A percentile compares a stretch with the other conserved stretches of the same genome.
Conservation (phyloP, 2,329 filamentous ascomycete species). For the Epichloe uncinata region DNA sequence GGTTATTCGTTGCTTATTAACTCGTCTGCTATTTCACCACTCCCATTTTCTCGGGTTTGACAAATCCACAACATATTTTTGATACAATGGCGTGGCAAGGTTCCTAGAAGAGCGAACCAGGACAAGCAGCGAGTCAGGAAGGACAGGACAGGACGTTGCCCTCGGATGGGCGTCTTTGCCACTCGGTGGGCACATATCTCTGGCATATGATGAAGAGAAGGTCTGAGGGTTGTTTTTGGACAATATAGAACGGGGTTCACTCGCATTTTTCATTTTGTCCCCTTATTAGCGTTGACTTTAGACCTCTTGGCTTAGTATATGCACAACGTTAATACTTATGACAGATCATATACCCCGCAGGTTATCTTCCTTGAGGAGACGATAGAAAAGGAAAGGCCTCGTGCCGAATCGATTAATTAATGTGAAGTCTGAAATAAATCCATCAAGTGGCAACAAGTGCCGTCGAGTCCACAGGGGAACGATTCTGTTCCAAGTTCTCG, state of each 20-base stretch:
- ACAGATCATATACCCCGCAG: no score
- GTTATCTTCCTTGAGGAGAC: neutral
- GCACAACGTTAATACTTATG: neutral
- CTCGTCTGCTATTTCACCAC: neutral
- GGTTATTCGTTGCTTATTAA: neutral
- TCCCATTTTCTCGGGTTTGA: neutral
- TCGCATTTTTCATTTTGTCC: neutral
- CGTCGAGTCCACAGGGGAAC: neutral
- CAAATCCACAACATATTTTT: neutral
- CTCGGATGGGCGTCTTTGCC: neutral
- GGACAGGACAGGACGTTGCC: neutral
- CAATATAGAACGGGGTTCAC: neutral
- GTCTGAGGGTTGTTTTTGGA: neutral
- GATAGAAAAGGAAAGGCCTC: neutral
- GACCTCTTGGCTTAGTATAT: neutral
- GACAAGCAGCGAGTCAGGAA: neutral
- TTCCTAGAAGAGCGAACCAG: neutral
- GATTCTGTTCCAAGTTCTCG: neutral
- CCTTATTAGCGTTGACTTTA: neutral
- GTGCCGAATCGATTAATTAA: neutral
- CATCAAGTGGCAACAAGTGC: neutral
- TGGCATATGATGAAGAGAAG: neutral
- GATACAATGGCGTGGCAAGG: neutral
- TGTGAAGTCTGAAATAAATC: neutral
- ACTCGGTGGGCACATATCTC: neutral